Percentiles rank a stretch among this genome's conserved stretches.
phyloP scores from a whole-genome alignment of 2,329 filamentous ascomycete genomes.

The Boeremia lycopersici region DNA sequence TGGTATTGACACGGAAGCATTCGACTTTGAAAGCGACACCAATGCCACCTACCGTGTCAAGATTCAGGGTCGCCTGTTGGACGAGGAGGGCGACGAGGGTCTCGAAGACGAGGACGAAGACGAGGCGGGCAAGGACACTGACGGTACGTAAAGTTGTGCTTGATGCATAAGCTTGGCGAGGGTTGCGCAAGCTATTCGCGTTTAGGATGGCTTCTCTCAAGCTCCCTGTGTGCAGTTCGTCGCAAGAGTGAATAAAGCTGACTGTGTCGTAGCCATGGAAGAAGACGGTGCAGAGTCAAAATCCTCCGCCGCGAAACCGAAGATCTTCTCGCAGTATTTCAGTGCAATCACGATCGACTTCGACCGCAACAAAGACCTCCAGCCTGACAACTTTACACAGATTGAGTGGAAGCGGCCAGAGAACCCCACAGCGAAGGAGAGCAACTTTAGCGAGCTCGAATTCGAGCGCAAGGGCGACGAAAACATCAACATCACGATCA shows the following conservation, averaged over 20 bases:
- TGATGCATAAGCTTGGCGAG: background rate
- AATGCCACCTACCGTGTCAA: slow-evolving; percentile 87
- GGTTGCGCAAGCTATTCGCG: too few species aligned
- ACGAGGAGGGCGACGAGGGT: slow-evolving; percentile 49
- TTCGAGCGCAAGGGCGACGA: slow-evolving; percentile 94
- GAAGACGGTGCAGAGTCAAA: slow-evolving; percentile 57
- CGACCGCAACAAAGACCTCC: slow-evolving; percentile 65
- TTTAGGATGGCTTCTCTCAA: background rate
- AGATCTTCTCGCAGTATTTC: slow-evolving; percentile 77
- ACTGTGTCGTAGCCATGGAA: slow-evolving; percentile 46
- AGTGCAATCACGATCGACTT: slow-evolving; percentile 73
- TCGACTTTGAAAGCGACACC: slow-evolving; percentile 78
- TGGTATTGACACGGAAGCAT: slow-evolving; percentile 71
- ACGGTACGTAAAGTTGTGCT: slow-evolving; percentile 44
- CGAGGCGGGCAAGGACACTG: slow-evolving; percentile 53
- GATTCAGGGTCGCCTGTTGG: slow-evolving; percentile 85
- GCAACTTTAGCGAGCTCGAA: slow-evolving; percentile 87
- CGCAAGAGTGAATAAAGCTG: slow-evolving; percentile 1
- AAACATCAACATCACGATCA: slow-evolving; percentile 89
- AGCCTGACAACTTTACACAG: slow-evolving; percentile 65
- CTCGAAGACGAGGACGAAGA: slow-evolving; percentile 41
- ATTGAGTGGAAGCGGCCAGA: slow-evolving; percentile 89
- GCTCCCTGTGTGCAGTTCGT: background rate
- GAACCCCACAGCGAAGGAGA: slow-evolving; percentile 65
- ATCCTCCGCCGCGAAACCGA: slow-evolving; percentile 51